phyloP scores from a whole-genome alignment of 1,284 basidiomycete genomes.

The Microbotryum silenes-acaulis region DNA sequence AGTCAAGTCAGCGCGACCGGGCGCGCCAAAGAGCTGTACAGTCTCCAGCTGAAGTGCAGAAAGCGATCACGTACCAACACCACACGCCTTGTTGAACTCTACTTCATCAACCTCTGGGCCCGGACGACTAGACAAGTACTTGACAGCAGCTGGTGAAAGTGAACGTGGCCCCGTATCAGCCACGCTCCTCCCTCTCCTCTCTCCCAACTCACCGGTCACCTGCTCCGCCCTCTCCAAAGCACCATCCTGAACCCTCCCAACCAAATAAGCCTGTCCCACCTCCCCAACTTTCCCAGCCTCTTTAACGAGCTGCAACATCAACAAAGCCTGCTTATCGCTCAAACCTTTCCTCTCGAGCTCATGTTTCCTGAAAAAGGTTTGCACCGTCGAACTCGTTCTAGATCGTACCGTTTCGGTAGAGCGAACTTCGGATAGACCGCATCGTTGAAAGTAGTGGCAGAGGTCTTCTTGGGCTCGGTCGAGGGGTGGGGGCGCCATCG shows the following conservation, averaged over 20 bases:
- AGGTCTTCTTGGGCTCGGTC: too few species aligned
- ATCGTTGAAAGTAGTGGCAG: constrained; percentile 16
- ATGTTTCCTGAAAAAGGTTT: constrained; percentile 62
- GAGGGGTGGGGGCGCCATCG: too few species aligned
- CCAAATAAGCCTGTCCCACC: constrained; percentile 58
- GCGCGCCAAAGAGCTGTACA: background rate
- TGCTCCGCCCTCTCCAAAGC: constrained; percentile 77
- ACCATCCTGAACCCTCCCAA: constrained; percentile 58
- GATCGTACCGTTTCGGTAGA: constrained; percentile 34
- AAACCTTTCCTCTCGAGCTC: constrained; percentile 44
- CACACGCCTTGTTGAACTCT: constrained; percentile 73
- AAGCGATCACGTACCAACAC: constrained; percentile 62
- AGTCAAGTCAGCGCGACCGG: background rate
- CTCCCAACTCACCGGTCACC: constrained; percentile 57
- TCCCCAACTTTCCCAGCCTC: constrained; percentile 56
- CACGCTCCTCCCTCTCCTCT: background rate
- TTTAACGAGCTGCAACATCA: constrained; percentile 63
- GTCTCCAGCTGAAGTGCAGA: background rate
- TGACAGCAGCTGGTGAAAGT: constrained; percentile 57
- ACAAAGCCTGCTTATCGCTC: constrained; percentile 71
- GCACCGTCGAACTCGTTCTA: constrained; percentile 29
- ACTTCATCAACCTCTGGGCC: constrained; percentile 55
- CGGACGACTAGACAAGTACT: constrained; percentile 60
- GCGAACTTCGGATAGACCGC: constrained; percentile 17
- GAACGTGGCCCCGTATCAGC: background rate